phyloP scores from a whole-genome alignment of 129 eudicot genomes.

The Silybum marianum region DNA sequence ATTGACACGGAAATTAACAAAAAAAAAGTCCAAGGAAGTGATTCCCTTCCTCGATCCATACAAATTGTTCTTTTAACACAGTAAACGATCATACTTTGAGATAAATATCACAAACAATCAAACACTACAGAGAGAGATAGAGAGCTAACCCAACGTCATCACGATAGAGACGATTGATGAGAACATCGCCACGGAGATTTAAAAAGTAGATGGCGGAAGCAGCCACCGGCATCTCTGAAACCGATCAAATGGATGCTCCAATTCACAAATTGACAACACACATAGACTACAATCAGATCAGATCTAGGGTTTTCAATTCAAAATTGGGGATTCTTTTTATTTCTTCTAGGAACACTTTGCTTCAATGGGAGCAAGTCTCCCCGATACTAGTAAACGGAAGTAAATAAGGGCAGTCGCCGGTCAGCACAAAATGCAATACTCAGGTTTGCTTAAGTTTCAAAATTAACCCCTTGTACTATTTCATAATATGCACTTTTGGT shows the following conservation, averaged over 20 bases:
- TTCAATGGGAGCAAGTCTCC: background rate
- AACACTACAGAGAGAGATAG: background rate
- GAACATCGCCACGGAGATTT: slow-evolving; percentile 98
- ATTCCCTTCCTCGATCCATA: slow-evolving; percentile 7
- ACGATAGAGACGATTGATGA: slow-evolving; percentile 96
- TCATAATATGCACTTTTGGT: background rate
- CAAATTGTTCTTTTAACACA: slow-evolving; percentile 4
- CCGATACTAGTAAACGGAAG: background rate
- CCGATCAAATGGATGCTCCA: background rate
- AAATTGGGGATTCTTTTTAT: background rate
- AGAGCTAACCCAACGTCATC: slow-evolving; percentile 88
- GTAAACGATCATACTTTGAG: background rate
- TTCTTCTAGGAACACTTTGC: background rate
- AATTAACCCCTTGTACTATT: background rate
- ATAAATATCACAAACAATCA: background rate
- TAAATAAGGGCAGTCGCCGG: slow-evolving; percentile 8
- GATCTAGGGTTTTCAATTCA: slow-evolving; percentile 5
- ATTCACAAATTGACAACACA: slow-evolving; percentile 3
- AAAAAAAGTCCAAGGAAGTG: background rate
- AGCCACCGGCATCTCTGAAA: slow-evolving; percentile 83
- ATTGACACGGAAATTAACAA: background rate
- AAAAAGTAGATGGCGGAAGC: slow-evolving; percentile 93
- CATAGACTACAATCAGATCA: slow-evolving; percentile 1
- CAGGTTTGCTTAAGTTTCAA: background rate
- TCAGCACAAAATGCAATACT: background rate